Evolutionary conservation across 1,284 basidiomycete species (phyloP), one percentile per base, ranked within the genome.

Genomic region (Trichosporon coremiiforme): DNA sequence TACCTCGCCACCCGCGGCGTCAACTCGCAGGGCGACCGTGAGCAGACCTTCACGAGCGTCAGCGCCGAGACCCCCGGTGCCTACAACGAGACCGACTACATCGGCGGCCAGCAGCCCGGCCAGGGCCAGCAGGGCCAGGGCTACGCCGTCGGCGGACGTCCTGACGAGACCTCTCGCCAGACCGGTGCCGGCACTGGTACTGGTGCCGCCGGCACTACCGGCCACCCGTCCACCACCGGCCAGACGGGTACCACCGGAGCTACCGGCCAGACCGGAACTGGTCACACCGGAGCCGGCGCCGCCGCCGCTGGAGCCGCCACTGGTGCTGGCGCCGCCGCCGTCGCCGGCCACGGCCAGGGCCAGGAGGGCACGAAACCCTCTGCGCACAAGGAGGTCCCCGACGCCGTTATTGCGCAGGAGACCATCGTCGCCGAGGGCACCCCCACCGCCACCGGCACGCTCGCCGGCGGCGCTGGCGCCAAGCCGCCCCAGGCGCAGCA

Each of bases 231-330:
- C 35, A 12, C 31, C 35, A 25, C 13, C 25, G 33, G 57, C 57
- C 35, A 36, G 35, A 17, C 47, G 25, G 25, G 25, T 25, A 25
- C 25, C 25, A 25, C 25, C 25, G 25, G 25, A 25, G 25, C 25
- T 35, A 15, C 66, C 20, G 20, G n/a, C 33, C 29, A 5, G 3
- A 35, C 60, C 13, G 64, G 36, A 9, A 63, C 64, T 25, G 25
- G 25, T 3, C 25, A 25, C 38, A 64, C 60, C 10, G 50, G 38
- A 41, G 4, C 38, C 10, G 10, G 13, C 38, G 41, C 60, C 33
- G 66, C 66, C 20, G 67, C 25, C 15, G 47, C 69, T 15, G 64
- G 67, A 38, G 25, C 68, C 20, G 53, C 68, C 64, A 65, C 74
- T 25, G 50, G 38, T 13, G 47, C 69, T 15, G 64, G 67, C 41